These are phyloP conservation scores for Euphrasia confusa DNA, from an alignment of 257 asterid genomes.

Conservation along the genomic window DNA sequence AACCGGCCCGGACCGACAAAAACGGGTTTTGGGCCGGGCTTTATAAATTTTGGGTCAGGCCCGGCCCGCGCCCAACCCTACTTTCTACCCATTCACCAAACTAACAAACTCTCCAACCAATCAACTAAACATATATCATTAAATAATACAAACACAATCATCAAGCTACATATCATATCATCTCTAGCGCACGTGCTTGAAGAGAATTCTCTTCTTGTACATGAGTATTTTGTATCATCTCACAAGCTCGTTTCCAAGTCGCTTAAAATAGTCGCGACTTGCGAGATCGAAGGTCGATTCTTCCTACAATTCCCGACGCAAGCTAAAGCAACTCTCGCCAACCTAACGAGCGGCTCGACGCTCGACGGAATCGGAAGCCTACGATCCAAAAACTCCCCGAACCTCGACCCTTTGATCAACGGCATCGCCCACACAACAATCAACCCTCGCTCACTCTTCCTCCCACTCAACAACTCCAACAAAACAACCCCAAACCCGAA, in stretches of 20 bases:
- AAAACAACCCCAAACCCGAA: conserved; percentile 77
- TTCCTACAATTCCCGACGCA: conserved; percentile 69
- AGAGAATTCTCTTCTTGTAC: too few species aligned
- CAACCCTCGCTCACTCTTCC: conserved; percentile 42
- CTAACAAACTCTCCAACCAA: too few species aligned
- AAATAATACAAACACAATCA: too few species aligned
- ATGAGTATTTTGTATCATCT: background rate
- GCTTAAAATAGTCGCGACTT: conserved; percentile 55
- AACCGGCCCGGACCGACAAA: too few species aligned
- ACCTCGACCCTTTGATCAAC: conserved; percentile 54
- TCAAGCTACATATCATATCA: too few species aligned
- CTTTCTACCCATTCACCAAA: too few species aligned
- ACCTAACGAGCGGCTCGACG: conserved; percentile 48
- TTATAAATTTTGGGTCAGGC: too few species aligned
- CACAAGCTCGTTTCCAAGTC: conserved; percentile 37
- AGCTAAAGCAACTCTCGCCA: conserved; percentile 68
- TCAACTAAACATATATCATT: too few species aligned
- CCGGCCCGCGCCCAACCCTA: too few species aligned
- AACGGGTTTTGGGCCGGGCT: too few species aligned
- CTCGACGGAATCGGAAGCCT: conserved; percentile 47
- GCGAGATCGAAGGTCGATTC: conserved; percentile 53
- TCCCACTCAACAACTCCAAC: conserved; percentile 79
- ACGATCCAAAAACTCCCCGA: conserved; percentile 61
- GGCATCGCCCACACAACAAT: conserved; percentile 71
- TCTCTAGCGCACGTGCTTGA: too few species aligned